Conservation (phyloP, 306 rosid genomes). For the Acacia crassicarpa region DNA sequence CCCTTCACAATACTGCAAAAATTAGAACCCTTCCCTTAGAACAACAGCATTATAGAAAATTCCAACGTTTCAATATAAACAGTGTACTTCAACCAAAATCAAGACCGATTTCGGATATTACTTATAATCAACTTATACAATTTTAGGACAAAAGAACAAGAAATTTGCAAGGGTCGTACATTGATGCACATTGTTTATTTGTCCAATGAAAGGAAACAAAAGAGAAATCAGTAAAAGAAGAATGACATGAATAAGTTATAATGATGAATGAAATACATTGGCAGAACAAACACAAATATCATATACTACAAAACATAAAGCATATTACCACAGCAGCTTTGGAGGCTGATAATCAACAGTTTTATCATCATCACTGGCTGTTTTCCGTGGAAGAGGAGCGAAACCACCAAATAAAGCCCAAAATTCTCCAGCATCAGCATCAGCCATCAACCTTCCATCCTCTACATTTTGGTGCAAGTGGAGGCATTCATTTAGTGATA, state of each 20-base stretch:
- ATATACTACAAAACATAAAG: conserved; percentile 27
- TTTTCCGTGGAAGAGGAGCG: conserved; percentile 95
- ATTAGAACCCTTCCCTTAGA: conserved; percentile 32
- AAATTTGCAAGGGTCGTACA: background rate
- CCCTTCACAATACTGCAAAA: conserved; percentile 76
- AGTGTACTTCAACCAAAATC: conserved; percentile 2
- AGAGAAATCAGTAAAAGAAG: conserved; percentile 5
- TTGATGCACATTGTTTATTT: background rate
- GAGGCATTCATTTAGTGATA: conserved; percentile 36
- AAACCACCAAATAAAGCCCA: conserved; percentile 98
- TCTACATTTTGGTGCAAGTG: conserved; percentile 52
- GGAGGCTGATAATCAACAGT: conserved; percentile 61
- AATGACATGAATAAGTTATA: background rate
- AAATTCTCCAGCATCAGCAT: conserved; percentile 92
- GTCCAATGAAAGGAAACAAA: conserved; percentile 1
- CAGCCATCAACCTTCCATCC: conserved; percentile 99
- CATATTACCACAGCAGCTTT: conserved; percentile 71
- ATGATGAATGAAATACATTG: background rate
- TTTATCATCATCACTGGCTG: conserved; percentile 62
- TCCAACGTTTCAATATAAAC: conserved; percentile 24
- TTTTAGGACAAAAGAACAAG: conserved; percentile 14
- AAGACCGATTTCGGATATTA: conserved; percentile 14
- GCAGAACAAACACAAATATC: background rate
- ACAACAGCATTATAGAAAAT: conserved; percentile 21
- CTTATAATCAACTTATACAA: background rate